phyloP scores from a whole-genome alignment of 495 filamentous ascomycete species.

The Penicillium odoratum region DNA sequence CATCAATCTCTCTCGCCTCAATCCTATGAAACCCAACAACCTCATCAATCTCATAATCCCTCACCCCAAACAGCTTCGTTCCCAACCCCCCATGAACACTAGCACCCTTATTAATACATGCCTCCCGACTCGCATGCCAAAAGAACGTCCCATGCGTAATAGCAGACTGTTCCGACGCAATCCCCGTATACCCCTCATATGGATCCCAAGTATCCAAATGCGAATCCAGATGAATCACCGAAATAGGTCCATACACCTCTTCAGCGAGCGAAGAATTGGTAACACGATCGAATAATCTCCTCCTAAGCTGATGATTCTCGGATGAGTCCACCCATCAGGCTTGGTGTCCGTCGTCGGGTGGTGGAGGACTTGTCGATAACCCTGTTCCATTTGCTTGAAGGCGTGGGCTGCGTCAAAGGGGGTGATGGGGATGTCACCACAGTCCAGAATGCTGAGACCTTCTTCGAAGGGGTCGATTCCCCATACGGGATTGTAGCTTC shows the following conservation, averaged over 20 bases:
- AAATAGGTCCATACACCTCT: slow-evolving; percentile 53
- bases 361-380: slow-evolving; percentile 30
- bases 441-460: slow-evolving; percentile 59
- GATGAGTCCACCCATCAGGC: slow-evolving; percentile 16
- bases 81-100: slow-evolving; percentile 29
- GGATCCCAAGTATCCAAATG: slow-evolving; percentile 60
- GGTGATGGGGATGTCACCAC: slow-evolving; percentile 62
- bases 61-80: slow-evolving; percentile 24
- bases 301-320: slow-evolving; percentile 55
- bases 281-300: slow-evolving; percentile 66
- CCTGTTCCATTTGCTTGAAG: slow-evolving; percentile 61
- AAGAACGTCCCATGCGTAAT: slow-evolving; percentile 38
- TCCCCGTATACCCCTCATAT: slow-evolving; percentile 24
- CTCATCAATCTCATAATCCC: slow-evolving; percentile 28
- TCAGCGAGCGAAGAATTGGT: slow-evolving; percentile 57
- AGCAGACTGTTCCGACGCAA: slow-evolving; percentile 26
- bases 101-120: slow-evolving; percentile 23
- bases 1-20: slow-evolving; percentile 28
- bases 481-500: slow-evolving; percentile 35
- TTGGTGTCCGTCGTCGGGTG: slow-evolving; percentile 25
- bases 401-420: slow-evolving; percentile 58
- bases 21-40: slow-evolving; percentile 24
- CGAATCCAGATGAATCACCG: slow-evolving; percentile 61
- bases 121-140: slow-evolving; percentile 28
- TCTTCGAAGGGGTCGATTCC: slow-evolving; percentile 52